A percentile compares a stretch with the other conserved stretches of the same genome.
phyloP scores from a whole-genome alignment of 371 early-diverging fungal species.

The Apophysomyces variabilis region DNA sequence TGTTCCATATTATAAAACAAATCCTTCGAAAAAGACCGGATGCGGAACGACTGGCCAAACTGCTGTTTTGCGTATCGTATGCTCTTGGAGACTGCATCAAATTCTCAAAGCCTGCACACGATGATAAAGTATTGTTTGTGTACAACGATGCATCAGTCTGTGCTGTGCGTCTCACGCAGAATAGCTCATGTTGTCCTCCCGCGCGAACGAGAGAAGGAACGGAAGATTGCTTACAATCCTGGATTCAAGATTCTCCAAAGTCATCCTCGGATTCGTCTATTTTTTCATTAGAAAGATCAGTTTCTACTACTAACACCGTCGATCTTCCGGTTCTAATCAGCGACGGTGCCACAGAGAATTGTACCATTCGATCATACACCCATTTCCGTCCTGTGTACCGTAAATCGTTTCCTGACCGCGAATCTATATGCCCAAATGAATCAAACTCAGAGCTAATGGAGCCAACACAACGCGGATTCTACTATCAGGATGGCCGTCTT shows the following conservation, averaged over 20 bases:
- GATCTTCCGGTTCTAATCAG: not conserved
- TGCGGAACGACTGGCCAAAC: constrained; percentile 43
- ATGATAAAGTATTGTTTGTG: constrained; percentile 40
- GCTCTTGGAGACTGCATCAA: constrained; percentile 47
- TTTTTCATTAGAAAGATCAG: not conserved
- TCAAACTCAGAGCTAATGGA: constrained; percentile 24
- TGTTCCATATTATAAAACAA: constrained; percentile 51
- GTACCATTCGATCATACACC: constrained; percentile 15
- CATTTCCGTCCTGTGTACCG: constrained; percentile 3
- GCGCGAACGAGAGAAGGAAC: constrained; percentile 6
- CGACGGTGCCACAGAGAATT: constrained; percentile 11
- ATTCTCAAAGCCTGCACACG: constrained; percentile 41
- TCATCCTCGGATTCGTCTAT: not conserved
- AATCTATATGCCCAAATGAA: not conserved
- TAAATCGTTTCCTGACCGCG: not conserved
- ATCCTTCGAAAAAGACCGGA: constrained; percentile 42
- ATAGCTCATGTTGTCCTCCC: constrained; percentile 25
- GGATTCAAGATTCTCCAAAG: not conserved
- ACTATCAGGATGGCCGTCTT: constrained; percentile 40
- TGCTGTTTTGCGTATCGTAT: constrained; percentile 52
- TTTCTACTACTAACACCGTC: not conserved
- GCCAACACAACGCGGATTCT: constrained; percentile 39
- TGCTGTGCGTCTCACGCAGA: constrained; percentile 3
- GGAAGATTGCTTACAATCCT: constrained; percentile 1
- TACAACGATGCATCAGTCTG: constrained; percentile 12